Base-by-base conservation (phyloP, 495 filamentous ascomycete genomes). In the Terfezia boudieri region DNA sequence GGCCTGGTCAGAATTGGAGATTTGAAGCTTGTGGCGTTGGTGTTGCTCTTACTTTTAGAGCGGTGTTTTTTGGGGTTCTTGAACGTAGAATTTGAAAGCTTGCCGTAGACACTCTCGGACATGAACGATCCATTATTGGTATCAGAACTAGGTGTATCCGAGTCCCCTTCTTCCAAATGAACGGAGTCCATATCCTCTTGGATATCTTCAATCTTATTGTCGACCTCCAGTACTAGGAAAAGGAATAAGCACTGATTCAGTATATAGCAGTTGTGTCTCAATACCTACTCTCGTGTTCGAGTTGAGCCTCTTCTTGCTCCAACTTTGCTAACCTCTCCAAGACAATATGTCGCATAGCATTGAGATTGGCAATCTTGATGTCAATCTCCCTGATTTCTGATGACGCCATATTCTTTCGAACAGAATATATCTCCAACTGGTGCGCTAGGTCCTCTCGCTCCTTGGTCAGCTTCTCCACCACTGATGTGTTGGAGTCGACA, bases 361-460 rank as follows among this genome's bases (percentile, higher is more conserved):
- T 82, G 53, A 96, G 71, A 66, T 96, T 99, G 36, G 86, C 75
- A 41, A 99, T 86, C 68, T 96, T 99, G 68, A 81, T 87, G 65
- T 99, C 90, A 52, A 99, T 93, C 64, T 99, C 90, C 46, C 78
- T 79, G 50, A 99, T 96, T 67, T 99, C 90, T 55, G 84, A 78
- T 61, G 86, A 89, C 64, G 87, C 87, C 90, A 99, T 94, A 58
- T 94, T 94, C 66, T 96, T 99, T 53, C 92, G 77, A 43, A 99
- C 75, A 10, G 80, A 73, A 70, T 95, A 81, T 80, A 93, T 85
- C 62, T 96, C 88, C 53, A 99, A 67, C 50, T 84, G 76, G 61
- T 87, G 84, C 65, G 77, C 80, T 66, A 95, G 69, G 51, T 74
- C 68, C 49, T 80, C 71, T 62, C 85, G 82, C 60, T 93, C 84